A percentile compares a stretch with the other conserved stretches of the same genome.
Evolutionary conservation across 352 stramenopile species (phyloP).

Genomic region (Globisporangium echinulatum): DNA sequence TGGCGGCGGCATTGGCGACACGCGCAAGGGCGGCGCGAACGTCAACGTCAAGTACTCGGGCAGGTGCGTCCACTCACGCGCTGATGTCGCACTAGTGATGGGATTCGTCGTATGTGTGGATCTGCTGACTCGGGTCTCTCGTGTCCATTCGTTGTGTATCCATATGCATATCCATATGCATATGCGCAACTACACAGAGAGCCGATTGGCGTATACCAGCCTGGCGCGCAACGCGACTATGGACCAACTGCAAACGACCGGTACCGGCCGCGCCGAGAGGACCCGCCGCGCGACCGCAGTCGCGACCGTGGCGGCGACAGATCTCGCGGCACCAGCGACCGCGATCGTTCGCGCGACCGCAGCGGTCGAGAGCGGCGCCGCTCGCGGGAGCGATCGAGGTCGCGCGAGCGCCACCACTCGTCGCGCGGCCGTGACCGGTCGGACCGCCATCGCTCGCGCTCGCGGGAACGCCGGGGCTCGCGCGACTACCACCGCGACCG

Average conservation of each 20-base stretch:
- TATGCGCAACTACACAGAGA: conserved; percentile 4
- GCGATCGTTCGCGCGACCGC: conserved; percentile 3
- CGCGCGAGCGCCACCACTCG: conserved; percentile 17
- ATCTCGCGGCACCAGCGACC: conserved; percentile 15
- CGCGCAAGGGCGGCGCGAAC: conserved; percentile 62
- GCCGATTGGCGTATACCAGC: conserved; percentile 17
- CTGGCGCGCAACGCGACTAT: conserved; percentile 22
- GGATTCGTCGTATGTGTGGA: no score
- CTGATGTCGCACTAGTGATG: no score
- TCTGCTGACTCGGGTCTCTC: not conserved
- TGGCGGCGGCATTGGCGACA: conserved; percentile 91
- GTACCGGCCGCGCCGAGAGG: conserved; percentile 18
- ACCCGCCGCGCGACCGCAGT: conserved; percentile 18
- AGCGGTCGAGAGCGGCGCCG: conserved; percentile 23
- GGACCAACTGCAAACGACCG: conserved; percentile 23
- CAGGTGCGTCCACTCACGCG: conserved; percentile 22
- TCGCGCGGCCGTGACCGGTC: conserved; percentile 24
- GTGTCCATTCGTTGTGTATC: not conserved
- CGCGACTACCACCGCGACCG: conserved; percentile 40
- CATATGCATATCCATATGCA: not conserved
- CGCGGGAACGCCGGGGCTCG: conserved; percentile 41
- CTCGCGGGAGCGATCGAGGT: conserved; percentile 34
- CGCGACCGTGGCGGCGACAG: conserved; percentile 29
- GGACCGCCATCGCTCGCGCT: conserved; percentile 17
- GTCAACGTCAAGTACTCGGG: conserved; percentile 87